Evolutionary conservation across 2,329 filamentous ascomycete genomes (phyloP).

Genomic region (Coniella lustricola): DNA sequence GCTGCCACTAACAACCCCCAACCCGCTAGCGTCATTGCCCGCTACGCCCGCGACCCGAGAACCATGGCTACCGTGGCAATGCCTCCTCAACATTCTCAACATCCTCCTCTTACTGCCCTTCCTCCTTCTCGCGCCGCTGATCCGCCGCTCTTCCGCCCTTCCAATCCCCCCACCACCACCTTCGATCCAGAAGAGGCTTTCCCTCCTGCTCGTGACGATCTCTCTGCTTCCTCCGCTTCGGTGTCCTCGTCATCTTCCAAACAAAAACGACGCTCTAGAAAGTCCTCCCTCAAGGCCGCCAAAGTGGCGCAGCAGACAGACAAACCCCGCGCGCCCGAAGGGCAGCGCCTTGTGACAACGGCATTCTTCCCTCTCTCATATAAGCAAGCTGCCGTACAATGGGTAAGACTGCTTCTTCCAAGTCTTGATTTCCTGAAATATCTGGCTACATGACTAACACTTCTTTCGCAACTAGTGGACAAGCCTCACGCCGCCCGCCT

Average conservation of each 20-base stretch:
- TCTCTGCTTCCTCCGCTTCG: constrained; percentile 7
- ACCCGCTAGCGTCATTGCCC: constrained; percentile 6
- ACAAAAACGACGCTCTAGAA: constrained; percentile 8
- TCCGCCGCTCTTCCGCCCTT: not conserved
- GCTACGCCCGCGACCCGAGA: not conserved
- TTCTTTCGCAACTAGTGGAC: constrained; percentile 58
- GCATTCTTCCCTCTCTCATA: constrained; percentile 78
- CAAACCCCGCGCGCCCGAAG: constrained; percentile 6
- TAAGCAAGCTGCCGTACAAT: constrained; percentile 86
- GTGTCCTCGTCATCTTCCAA: not conserved
- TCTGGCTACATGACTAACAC: constrained; percentile 11
- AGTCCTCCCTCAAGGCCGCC: not conserved
- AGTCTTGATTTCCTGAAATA: not conserved
- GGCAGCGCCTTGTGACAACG: constrained; percentile 37
- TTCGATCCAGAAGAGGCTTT: constrained; percentile 2
- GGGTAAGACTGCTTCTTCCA: constrained; percentile 48
- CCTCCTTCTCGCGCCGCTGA: constrained; percentile 1
- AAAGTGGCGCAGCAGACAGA: constrained; percentile 2
- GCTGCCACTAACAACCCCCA: not conserved
- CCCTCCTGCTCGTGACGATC: too few species aligned
- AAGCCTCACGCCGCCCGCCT: constrained; percentile 69
- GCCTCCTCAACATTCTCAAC: constrained; percentile 16
- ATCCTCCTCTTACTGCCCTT: constrained; percentile 12
- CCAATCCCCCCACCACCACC: constrained; percentile 1
- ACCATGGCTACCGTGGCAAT: constrained; percentile 25